These are phyloP conservation scores for Oryza officinalis DNA, from an alignment of 176 grass and related monocot species.

Conservation along the genomic window DNA sequence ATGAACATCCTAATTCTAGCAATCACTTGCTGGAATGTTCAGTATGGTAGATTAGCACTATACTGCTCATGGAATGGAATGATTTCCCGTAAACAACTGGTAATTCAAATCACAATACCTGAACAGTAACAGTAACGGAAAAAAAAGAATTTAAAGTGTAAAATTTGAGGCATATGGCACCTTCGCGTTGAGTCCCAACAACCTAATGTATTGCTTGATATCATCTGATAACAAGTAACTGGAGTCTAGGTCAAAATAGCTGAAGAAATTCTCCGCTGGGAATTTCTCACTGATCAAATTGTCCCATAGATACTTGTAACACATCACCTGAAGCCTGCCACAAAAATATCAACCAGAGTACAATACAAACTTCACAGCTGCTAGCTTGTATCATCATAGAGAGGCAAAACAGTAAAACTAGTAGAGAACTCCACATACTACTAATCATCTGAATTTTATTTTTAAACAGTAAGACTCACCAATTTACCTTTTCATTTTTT, in stretches of 20 bases:
- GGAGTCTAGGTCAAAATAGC: slow-evolving; percentile 71
- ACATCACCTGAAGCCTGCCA: slow-evolving; percentile 93
- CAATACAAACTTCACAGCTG: neutral
- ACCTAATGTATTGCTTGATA: slow-evolving; percentile 61
- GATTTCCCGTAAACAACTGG: neutral
- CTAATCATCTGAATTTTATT: neutral
- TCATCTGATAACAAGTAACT: slow-evolving; percentile 62
- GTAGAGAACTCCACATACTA: neutral
- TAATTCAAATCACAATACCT: neutral
- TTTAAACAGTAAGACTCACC: neutral
- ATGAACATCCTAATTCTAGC: slow-evolving; percentile 22
- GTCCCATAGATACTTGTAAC: slow-evolving; percentile 92
- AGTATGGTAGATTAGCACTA: neutral
- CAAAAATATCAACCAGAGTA: slow-evolving; percentile 33
- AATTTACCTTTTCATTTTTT: neutral
- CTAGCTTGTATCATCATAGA: slow-evolving; percentile 1
- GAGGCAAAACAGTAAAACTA: slow-evolving; percentile 14
- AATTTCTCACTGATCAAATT: slow-evolving; percentile 58
- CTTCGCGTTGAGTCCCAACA: slow-evolving; percentile 73
- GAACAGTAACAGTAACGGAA: neutral
- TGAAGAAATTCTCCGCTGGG: slow-evolving; percentile 64
- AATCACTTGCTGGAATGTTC: neutral
- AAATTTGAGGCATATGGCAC: slow-evolving; percentile 38
- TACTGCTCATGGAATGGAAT: neutral
- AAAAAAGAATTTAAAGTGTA: neutral